Evolutionary conservation across 768 basidiomycete genomes (phyloP), one percentile per base, ranked within the genome.

Genomic region (Dioszegia aurantiaca): DNA sequence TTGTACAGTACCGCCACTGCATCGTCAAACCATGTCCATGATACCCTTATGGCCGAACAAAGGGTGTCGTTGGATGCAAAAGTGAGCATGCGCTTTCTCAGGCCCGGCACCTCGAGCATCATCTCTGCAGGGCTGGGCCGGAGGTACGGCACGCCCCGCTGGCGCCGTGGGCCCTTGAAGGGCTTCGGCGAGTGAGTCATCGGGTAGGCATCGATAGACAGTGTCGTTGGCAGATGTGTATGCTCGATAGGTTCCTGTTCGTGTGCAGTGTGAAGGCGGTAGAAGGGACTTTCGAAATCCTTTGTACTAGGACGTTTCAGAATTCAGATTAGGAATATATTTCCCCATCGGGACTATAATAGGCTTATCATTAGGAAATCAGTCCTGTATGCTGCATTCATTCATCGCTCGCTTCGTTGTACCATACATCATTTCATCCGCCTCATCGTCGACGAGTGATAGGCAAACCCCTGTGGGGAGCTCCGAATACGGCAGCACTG

Each of bases 1-100:
- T 53, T 53, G 21, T 53, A 53, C 37, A 53, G 23, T n/a, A 53
- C 51, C 36, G 51, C 51, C 9, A 40, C 36, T 9, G 51, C 51
- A 40, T 53, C 51, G 24, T 53, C 51, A 19, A 53, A 53, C 51
- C 51, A 53, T 11, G 33, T 17, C 51, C 51, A 39, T 4, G 19
- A 40, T 1, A 53, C 51, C 26, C 51, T n/a, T 21, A 53, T 36
- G 16, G 33, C 31, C 26, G 16, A 8, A 8, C 23, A 37, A 12
- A 53, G 51, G 10, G 51, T 41, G 26, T 53, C 51, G 23, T 53
- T 40, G 17, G 37, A 3, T 10, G 51, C 37, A 28, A 53, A 53
- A 2, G 37, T 53, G 21, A 53, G 14, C 24, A 40, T 53, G 10
- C 51, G 36, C 24, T 31, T 39, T 16, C 36, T 36, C 23, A 53